These are phyloP conservation scores for Penicillium vulpinum DNA, from an alignment of 2,329 filamentous ascomycete species.

Conservation along the genomic window DNA sequence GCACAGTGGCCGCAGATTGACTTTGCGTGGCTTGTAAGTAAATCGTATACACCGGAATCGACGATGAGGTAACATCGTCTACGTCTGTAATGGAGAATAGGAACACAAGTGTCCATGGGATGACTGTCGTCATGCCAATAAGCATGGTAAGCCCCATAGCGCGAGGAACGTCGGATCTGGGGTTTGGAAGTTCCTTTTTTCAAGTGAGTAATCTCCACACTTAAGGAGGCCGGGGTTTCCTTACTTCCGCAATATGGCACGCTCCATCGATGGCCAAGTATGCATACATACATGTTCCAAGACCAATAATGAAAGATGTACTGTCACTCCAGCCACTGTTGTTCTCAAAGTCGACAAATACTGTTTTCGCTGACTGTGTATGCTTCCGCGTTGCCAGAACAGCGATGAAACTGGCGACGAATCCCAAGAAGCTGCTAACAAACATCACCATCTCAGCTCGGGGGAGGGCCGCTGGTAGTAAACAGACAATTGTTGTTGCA, in stretches of 20 bases:
- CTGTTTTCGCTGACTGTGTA: conserved; percentile 15
- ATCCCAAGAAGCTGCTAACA: conserved; percentile 17
- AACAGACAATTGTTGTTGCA: conserved; percentile 13
- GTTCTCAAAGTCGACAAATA: conserved; percentile 20
- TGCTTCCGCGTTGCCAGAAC: conserved; percentile 22
- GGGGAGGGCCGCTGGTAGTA: conserved; percentile 15
- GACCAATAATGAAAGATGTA: conserved; percentile 22
- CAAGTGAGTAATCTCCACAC: no score
- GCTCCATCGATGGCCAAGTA: conserved; percentile 27
- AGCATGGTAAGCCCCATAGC: conserved; percentile 23
- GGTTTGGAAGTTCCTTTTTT: conserved; percentile 19
- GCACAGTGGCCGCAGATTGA: conserved; percentile 14
- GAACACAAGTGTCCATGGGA: conserved; percentile 21
- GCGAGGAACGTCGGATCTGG: conserved; percentile 20
- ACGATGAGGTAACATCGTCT: conserved; percentile 14
- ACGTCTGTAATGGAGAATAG: conserved; percentile 23
- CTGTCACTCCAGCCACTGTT: conserved; percentile 29
- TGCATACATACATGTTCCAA: conserved; percentile 29
- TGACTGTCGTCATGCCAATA: conserved; percentile 19
- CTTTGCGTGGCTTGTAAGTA: conserved; percentile 21
- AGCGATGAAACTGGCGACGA: conserved; percentile 30
- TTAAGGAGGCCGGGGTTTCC: neutral
- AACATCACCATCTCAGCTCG: conserved; percentile 19
- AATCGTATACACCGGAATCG: conserved; percentile 20
- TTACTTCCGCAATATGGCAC: conserved; percentile 28